Base-by-base conservation (phyloP, 2,329 filamentous ascomycete genomes). In the Fusarium duplospermum region DNA sequence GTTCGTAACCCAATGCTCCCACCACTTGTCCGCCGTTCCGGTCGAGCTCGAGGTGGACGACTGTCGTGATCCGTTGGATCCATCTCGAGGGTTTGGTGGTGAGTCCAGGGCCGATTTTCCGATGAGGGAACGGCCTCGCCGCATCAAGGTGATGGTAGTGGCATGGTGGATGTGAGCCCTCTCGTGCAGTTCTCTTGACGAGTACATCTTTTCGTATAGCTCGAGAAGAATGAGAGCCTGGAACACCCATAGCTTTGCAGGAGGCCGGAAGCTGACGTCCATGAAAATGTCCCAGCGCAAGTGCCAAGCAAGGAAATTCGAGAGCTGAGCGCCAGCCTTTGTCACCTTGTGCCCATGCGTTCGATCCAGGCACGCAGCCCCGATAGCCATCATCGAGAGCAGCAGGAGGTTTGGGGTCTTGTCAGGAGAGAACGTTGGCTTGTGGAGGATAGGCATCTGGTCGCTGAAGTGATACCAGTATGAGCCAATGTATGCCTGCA, bases 171-270 rank as follows among this genome's bases (percentile, higher is more conserved):
- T 98, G 77, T 98, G 96, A 1, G 96, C 96, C 74, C 96, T 89
- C 83, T 99, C 96, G 82, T 99, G 96, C 35, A 98, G 86, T 67
- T 94, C 92, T 73, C 95, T 90, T 0, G 96, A 98, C 42, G 95
- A 96, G 82, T 96, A 98, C 93, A 98, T 96, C 87, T 99, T 99
- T 84, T 99, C 96, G 78, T 97, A 98, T 1, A 98, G 86, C 81
- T 99, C 96, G 14, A 98, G 87, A 6, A 98, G 87, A 6, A 98
- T 86, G 61, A 98, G 85, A 1, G 96, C 92, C 81, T 98, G 96
- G 84, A 98, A 98, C 0, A 98, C 91, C 96, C 96, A 99, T 9
- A 99, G 85, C 83, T 97, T 98, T 10, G 96, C 96, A 0, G 96
- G 96, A 2, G 96, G 95, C 20, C 94, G 89, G 83, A 97, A 98